Evolutionary conservation across 139 green algal genomes (phyloP).

Genomic region (Haematococcus lacustris): DNA sequence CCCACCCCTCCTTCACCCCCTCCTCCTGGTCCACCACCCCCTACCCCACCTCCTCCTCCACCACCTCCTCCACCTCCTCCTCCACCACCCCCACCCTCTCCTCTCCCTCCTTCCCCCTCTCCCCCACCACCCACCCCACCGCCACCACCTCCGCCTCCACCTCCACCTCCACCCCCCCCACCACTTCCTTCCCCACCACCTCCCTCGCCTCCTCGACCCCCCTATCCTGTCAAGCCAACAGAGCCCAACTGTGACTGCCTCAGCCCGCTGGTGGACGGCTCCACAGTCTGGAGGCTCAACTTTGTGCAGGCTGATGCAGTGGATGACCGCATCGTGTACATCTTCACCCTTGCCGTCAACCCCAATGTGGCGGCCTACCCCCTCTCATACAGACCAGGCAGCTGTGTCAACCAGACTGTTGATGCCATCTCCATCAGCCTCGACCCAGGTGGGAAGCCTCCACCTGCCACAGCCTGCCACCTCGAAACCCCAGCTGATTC

Average conservation of each 20-base stretch:
- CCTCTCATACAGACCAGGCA: conserved; percentile 13
- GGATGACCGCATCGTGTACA: not conserved
- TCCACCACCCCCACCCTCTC: too few relatives aligned
- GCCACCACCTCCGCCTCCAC: too few relatives aligned
- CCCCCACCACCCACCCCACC: too few relatives aligned
- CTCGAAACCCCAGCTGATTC: too few relatives aligned
- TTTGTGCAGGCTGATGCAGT: conserved; percentile 15
- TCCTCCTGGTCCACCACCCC: too few relatives aligned
- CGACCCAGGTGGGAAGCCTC: not conserved
- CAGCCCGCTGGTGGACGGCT: conserved; percentile 25
- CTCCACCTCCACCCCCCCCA: too few relatives aligned
- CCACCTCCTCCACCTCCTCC: too few relatives aligned
- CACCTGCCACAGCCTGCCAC: too few relatives aligned
- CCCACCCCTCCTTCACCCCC: too few relatives aligned
- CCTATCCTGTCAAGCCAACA: conserved; percentile 4
- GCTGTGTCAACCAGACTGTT: conserved; percentile 31
- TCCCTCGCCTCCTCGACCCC: conserved; percentile 10
- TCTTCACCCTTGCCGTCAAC: conserved; percentile 11
- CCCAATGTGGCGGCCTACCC: conserved; percentile 4
- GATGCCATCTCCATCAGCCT: conserved; percentile 22
- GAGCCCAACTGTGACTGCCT: conserved; percentile 26
- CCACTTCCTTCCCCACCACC: conserved; percentile 3
- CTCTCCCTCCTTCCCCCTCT: too few relatives aligned
- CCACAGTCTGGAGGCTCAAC: conserved; percentile 19
- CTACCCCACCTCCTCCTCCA: too few relatives aligned